Conservation (phyloP, 2,329 filamentous ascomycete species). For the Fusarium pseudocircinatum region DNA sequence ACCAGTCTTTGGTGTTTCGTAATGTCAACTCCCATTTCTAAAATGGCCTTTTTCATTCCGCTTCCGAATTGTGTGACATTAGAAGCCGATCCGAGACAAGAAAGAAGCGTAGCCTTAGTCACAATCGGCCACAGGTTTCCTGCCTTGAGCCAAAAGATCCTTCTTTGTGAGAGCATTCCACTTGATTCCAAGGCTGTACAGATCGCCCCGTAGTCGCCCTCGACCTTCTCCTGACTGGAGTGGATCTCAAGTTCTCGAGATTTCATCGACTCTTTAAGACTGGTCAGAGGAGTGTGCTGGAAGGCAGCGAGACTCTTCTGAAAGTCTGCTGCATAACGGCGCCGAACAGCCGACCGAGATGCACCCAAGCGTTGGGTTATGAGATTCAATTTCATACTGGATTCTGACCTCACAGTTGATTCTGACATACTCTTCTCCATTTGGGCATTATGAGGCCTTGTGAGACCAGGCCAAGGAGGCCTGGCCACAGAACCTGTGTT, state of each 20-base stretch:
- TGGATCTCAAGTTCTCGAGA: constrained; percentile 12
- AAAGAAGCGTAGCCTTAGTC: constrained; percentile 32
- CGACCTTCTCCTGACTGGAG: neutral
- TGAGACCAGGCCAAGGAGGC: neutral
- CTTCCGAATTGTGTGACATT: constrained; percentile 31
- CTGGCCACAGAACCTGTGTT: neutral
- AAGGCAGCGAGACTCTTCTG: constrained; percentile 35
- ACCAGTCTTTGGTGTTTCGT: constrained; percentile 43
- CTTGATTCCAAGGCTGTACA: constrained; percentile 15
- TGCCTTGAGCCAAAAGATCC: constrained; percentile 37
- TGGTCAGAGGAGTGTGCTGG: constrained; percentile 3
- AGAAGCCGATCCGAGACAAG: constrained; percentile 24
- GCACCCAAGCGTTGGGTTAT: constrained; percentile 17
- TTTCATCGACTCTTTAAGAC: neutral
- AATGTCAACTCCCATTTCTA: constrained; percentile 32
- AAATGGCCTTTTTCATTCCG: constrained; percentile 31
- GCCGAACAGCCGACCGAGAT: constrained; percentile 31
- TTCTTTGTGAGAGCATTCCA: constrained; percentile 7
- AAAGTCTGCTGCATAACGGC: constrained; percentile 33
- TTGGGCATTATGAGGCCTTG: neutral
- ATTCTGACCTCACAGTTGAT: constrained; percentile 2
- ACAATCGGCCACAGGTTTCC: constrained; percentile 40
- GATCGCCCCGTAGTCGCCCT: constrained; percentile 14
- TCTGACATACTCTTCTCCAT: neutral
- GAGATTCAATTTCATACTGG: constrained; percentile 1